Evolutionary conservation across 345 rosid genomes (phyloP), one percentile per base, ranked within the genome.

Genomic region (Diplotaxis tenuifolia): DNA sequence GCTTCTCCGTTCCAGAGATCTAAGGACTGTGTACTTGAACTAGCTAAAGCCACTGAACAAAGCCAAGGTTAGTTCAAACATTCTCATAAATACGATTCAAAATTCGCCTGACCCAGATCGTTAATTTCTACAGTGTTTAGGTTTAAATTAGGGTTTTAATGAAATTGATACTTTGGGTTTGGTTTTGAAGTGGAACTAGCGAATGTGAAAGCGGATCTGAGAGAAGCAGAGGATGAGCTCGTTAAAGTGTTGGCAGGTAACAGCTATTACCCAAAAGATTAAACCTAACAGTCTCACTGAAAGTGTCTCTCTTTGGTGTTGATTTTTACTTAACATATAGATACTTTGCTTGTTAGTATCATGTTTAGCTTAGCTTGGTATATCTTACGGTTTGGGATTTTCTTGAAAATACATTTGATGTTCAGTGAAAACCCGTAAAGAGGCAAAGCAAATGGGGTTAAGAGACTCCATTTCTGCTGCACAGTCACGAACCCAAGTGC

Each of bases 171-270:
- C 10, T 29, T 42, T 70, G 0, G 22, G 29, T 9, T 22, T 47
- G 74, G 29, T 52, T 27, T 68, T 28, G 21, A 80, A 95, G 97
- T 65, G 84, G 77, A 79, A 70, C 52, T 88, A 19, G 78, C 68
- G 54, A 84, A 82, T 74, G 0, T 86, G 80, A 90, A 90, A 83
- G 63, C 82, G 49, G 42, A 81, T 29, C 81, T 89, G 77, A 82
- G 88, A 82, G 93, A 87, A 68, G 93, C 88, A 14, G 97, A 95
- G 71, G 88, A 82, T 72, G 89, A 86, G 25, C 83, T 88, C 55
- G 99, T 91, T 57, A 85, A 83, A 82, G 88, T 85, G 22, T 73
- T 94, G 60, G 84, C 92, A 82, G 96, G 97, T 89, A 65, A n/a
- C n/a, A n/a, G n/a, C n/a, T n/a, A n/a, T 32, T 34, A 52, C 66